These are phyloP conservation scores for Immersiella caudata DNA, from an alignment of 495 filamentous ascomycete species.

Conservation along the genomic window DNA sequence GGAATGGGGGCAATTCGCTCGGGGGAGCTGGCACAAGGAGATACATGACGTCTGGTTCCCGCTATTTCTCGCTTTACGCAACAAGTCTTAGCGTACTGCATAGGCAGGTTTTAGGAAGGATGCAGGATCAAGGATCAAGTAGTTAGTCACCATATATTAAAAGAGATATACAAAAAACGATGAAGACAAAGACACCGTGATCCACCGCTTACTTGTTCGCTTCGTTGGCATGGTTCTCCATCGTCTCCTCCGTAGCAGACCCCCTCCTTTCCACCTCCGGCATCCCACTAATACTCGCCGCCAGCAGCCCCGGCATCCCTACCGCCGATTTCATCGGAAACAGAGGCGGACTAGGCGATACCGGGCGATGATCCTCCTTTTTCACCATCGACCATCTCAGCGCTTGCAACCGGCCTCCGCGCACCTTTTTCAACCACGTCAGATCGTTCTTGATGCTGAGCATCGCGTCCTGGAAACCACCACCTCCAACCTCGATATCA, in stretches of 20 bases:
- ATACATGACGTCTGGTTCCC: too few species aligned
- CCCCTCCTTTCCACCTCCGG: not conserved
- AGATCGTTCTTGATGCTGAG: conserved; percentile 8
- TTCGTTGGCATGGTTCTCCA: not conserved
- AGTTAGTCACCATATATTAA: too few species aligned
- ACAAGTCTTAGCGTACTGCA: too few species aligned
- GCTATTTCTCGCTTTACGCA: too few species aligned
- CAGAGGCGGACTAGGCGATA: not conserved
- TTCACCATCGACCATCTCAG: not conserved
- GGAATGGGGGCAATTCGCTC: too few species aligned
- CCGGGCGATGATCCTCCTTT: not conserved
- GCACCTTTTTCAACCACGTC: conserved; percentile 17
- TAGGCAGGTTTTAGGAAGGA: too few species aligned
- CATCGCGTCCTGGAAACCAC: not conserved
- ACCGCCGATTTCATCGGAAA: conserved; percentile 11
- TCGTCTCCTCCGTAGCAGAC: not conserved
- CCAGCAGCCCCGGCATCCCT: conserved; percentile 16
- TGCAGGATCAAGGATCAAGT: too few species aligned
- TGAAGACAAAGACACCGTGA: too few species aligned
- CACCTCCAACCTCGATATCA: not conserved
- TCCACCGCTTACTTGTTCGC: not conserved
- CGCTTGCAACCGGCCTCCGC: conserved; percentile 10
- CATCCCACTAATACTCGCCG: conserved; percentile 13
- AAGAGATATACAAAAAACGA: too few species aligned
- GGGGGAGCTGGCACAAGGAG: too few species aligned